Base-by-base conservation (phyloP, 345 rosid species). In the Trapa incisa region DNA sequence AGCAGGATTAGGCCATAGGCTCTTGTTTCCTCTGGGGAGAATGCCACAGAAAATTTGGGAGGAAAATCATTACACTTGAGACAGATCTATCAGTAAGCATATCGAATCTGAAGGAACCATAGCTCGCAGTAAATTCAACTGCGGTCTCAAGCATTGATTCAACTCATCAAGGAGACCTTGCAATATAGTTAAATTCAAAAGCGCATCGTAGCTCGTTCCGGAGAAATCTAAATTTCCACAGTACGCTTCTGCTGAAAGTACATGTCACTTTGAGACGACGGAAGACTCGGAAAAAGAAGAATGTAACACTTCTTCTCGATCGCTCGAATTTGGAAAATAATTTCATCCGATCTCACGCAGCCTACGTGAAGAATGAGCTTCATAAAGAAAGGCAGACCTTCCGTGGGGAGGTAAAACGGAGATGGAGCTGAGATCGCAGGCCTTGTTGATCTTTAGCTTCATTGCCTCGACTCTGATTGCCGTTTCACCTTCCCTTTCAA, bases 371-470 rank as follows among this genome's bases (percentile, higher is more conserved):
- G 62, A 54, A 53, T 41, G n/a, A 37, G 43, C n/a, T 50, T 9
- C 50, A 63, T 15, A n/a, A 38, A 33, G 57, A 22, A 61, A 65
- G 48, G 48, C 64, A 66, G 39, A 91, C 99, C 97, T 86, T 58
- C 85, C 45, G 65, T 84, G 89, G 74, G 96, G 93, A 77, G 97
- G 96, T 73, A 95, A 80, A 61, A 89, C 94, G 14, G 96, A 87
- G 47, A 91, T 86, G 70, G 97, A 91, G 75, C 75, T 86, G 75
- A 89, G 91, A 74, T 87, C 97, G 82, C 83, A 85, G 35, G 86
- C 96, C 83, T 80, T 87, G 82, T 91, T 91, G 80, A 89, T 84
- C 80, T 91, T 94, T 96, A 89, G 75, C 84, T 91, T 94, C 96
- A 85, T 89, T 74, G 68, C 64, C 71, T n/a, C 22, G 15, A 12